phyloP scores from a whole-genome alignment of 441 rosid genomes.

The Biscutella auriculata region DNA sequence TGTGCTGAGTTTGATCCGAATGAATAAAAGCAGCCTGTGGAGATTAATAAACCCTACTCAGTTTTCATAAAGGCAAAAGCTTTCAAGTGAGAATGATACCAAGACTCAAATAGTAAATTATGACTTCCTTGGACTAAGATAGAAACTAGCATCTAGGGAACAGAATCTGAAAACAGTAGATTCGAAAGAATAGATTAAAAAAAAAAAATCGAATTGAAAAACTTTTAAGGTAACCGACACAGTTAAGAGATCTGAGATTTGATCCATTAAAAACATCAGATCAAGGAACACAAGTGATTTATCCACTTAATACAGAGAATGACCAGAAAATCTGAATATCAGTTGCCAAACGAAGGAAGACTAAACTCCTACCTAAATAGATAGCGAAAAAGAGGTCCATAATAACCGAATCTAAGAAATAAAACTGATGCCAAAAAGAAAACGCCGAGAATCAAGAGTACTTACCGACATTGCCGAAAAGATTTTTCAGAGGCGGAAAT shows the following conservation, averaged over 20 bases:
- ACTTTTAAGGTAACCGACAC: neutral
- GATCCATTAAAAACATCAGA: neutral
- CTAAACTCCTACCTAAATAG: neutral
- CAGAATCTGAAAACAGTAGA: slow-evolving; percentile 7
- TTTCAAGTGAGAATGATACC: neutral
- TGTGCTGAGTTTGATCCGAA: slow-evolving; percentile 22
- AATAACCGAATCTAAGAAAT: neutral
- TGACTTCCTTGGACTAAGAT: too few species aligned
- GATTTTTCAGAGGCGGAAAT: neutral
- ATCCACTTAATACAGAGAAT: too few species aligned
- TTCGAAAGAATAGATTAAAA: too few species aligned
- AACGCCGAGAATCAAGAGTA: neutral
- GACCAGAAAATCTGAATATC: neutral
- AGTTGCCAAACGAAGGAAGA: neutral
- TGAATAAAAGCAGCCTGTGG: slow-evolving; percentile 22
- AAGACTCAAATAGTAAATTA: too few species aligned
- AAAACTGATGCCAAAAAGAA: neutral
- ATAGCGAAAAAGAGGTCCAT: neutral
- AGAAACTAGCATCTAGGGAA: neutral
- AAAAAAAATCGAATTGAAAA: neutral
- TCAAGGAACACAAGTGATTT: neutral
- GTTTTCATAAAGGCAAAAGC: neutral
- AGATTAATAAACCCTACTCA: neutral
- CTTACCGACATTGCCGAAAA: slow-evolving; percentile 17
- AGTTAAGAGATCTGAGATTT: neutral